Percentiles rank a stretch among this genome's conserved stretches.
Conservation (phyloP, 2,329 filamentous ascomycete species). For the Periconia digitata region DNA sequence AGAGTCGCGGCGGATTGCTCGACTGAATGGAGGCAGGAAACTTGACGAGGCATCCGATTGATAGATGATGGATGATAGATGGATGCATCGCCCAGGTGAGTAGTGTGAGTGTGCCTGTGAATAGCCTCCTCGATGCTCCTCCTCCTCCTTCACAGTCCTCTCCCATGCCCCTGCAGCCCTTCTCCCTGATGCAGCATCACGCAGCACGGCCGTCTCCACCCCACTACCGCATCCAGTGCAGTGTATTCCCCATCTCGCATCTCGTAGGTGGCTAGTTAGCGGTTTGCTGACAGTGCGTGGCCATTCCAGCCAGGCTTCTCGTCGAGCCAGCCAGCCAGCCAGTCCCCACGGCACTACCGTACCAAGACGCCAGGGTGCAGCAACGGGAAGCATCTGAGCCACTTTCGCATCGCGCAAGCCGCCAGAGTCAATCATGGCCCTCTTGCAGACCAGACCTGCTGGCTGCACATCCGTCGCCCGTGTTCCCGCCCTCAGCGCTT, state of each 20-base stretch:
- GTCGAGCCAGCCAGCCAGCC: not conserved
- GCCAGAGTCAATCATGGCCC: constrained; percentile 14
- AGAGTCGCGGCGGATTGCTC: too few relatives aligned
- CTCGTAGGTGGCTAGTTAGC: not conserved
- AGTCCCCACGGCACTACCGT: not conserved
- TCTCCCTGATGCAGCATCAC: not conserved
- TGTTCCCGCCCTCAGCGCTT: constrained; percentile 25
- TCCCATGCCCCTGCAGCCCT: not conserved
- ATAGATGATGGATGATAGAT: too few relatives aligned
- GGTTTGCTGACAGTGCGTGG: not conserved
- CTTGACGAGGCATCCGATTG: too few relatives aligned
- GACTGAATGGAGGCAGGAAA: too few relatives aligned
- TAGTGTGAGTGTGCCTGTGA: not conserved
- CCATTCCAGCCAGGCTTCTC: not conserved
- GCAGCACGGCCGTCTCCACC: constrained; percentile 2
- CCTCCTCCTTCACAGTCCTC: not conserved
- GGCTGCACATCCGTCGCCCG: not conserved
- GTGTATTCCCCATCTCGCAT: not conserved
- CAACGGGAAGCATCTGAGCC: constrained; percentile 11
- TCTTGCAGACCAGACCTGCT: not conserved
- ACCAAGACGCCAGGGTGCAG: not conserved
- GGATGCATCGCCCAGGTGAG: too few relatives aligned
- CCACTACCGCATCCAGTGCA: not conserved
- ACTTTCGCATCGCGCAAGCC: constrained; percentile 29
- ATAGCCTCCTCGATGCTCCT: not conserved